phyloP scores from a whole-genome alignment of 805 yeast genomes.

The Lipomyces yamanashiensis region DNA sequence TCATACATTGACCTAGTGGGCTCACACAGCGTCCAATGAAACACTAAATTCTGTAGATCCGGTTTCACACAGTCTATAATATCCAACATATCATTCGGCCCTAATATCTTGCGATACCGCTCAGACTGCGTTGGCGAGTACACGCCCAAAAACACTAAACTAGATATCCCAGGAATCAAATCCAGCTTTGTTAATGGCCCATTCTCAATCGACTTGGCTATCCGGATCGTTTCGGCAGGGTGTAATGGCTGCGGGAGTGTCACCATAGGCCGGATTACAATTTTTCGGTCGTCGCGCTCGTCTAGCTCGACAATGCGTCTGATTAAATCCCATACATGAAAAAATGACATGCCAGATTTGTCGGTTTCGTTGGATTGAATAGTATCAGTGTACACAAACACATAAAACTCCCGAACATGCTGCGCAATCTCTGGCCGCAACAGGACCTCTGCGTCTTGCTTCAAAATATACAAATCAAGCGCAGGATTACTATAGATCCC shows the following conservation, averaged over 20 bases:
- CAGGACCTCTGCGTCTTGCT: background rate
- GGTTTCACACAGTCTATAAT: background rate
- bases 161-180: background rate
- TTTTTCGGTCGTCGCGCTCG: background rate
- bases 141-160: background rate
- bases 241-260: background rate
- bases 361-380: background rate
- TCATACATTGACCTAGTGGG: background rate
- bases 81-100: background rate
- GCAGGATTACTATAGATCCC: background rate
- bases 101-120: background rate
- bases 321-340: background rate
- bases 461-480: background rate
- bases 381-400: background rate
- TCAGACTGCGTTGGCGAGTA: background rate
- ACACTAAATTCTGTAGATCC: background rate
- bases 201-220: background rate
- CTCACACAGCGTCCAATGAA: background rate
- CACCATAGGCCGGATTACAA: background rate
- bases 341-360: background rate
- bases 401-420: background rate
- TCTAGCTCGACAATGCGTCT: background rate
- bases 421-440: background rate
- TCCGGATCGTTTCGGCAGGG: background rate
- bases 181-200: background rate